Evolutionary conservation across 2,329 filamentous ascomycete genomes (phyloP), one percentile per base, ranked within the genome.

Genomic region (Dactylellina drechsleri): DNA sequence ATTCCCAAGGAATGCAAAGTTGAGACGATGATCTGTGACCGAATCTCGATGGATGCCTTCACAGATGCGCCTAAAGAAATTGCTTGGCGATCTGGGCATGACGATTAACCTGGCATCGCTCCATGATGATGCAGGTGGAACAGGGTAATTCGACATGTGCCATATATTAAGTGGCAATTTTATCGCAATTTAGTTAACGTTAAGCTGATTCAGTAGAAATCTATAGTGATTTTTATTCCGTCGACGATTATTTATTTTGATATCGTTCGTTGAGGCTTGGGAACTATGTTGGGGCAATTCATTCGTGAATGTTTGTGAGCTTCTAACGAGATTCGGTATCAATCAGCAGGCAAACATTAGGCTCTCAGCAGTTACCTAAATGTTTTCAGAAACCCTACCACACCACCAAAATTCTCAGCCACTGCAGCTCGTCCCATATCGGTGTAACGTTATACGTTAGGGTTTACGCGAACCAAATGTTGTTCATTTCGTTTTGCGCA

Each of bases 241-340:
- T 23, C 23, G 23, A 23, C 23, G 2, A 23, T 23, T 23, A 4
- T 23, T 4, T 23, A 23, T 23, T 23, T 4, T n/a, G 26, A 28
- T 28, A 28, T 28, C 26, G 26, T n/a, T 23, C 23, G 2, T 23
- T 23, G 23, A 23, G 4, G 23, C 4, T 23, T 23, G 23, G 23
- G 23, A 23, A 23, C 23, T 23, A 23, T 4, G 23, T 4, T 23
- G 23, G 4, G 23, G 23, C 23, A 4, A 12, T n/a, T n/a, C n/a
- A n/a, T n/a, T n/a, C n/a, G n/a, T n/a, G n/a, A n/a, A n/a, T n/a
- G n/a, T n/a, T n/a, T n/a, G n/a, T n/a, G n/a, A n/a, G n/a, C n/a
- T n/a, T 23, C 56, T 59, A 59, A 59, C 56, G 56, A 20, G 4
- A 59, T 59, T 36, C 5, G 56, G 56, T 47, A 47, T 36, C 40